A percentile compares a stretch with the other conserved stretches of the same genome.
Evolutionary conservation across 2,329 filamentous ascomycete genomes (phyloP).

Genomic region (Trichoderma koningii): DNA sequence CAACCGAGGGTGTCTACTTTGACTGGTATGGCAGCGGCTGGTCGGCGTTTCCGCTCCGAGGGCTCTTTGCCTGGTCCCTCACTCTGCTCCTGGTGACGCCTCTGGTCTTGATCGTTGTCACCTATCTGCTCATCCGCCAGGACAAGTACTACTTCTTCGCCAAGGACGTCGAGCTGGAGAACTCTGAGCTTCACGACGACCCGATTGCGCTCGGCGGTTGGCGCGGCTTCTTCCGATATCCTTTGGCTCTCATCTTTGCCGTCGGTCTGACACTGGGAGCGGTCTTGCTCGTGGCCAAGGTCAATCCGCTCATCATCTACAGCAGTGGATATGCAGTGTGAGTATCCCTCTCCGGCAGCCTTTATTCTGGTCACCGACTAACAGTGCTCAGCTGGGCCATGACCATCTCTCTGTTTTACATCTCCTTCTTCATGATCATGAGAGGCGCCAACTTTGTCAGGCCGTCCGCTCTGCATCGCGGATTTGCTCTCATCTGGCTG

Average conservation of each 20-base stretch:
- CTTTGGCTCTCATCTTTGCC: constrained; percentile 70
- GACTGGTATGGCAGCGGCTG: constrained; percentile 83
- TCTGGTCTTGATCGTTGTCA: constrained; percentile 68
- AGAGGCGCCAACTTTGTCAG: constrained; percentile 76
- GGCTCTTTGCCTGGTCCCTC: constrained; percentile 85
- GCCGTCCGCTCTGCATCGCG: constrained; percentile 82
- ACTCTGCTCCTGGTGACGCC: constrained; percentile 80
- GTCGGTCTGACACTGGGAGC: constrained; percentile 69
- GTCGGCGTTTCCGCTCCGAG: constrained; percentile 75
- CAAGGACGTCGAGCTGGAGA: constrained; percentile 55
- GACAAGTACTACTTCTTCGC: constrained; percentile 92
- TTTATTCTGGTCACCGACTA: constrained; percentile 24
- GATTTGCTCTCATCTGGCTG: constrained; percentile 82
- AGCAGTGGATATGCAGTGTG: constrained; percentile 80
- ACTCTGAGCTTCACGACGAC: constrained; percentile 59
- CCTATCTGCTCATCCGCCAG: constrained; percentile 65
- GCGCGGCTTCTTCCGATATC: constrained; percentile 82
- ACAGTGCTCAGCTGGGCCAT: constrained; percentile 66
- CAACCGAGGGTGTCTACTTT: constrained; percentile 83
- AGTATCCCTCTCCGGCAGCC: constrained; percentile 33
- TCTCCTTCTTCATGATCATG: constrained; percentile 79
- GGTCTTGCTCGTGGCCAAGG: constrained; percentile 73
- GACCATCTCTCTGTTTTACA: constrained; percentile 79
- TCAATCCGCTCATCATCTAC: constrained; percentile 90
- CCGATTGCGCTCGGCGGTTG: constrained; percentile 70